Evolutionary conservation across 2,329 filamentous ascomycete genomes (phyloP).

Genomic region (Aspergillus felis): DNA sequence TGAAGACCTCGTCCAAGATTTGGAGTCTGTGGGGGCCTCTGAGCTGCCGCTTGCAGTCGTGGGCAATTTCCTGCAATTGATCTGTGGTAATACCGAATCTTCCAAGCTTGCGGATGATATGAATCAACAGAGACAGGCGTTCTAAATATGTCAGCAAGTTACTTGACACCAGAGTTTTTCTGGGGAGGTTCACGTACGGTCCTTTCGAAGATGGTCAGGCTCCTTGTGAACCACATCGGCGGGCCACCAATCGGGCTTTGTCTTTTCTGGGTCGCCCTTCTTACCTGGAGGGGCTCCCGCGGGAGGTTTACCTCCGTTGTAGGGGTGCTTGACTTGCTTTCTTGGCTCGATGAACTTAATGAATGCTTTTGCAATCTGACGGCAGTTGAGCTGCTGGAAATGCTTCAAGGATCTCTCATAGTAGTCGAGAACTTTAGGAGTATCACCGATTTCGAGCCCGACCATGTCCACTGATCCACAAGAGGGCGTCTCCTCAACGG

Average conservation of each 20-base stretch:
- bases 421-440: conserved; percentile 34
- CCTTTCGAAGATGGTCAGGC: conserved; percentile 47
- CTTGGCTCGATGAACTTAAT: conserved; percentile 46
- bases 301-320: conserved; percentile 43
- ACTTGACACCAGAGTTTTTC: not conserved
- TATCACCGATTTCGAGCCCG: conserved; percentile 37
- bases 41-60: conserved; percentile 37
- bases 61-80: conserved; percentile 38
- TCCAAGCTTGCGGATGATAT: conserved; percentile 39
- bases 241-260: conserved; percentile 46
- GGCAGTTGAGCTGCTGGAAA: conserved; percentile 46
- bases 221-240: conserved; percentile 45
- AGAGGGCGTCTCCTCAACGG: conserved; percentile 19
- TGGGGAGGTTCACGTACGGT: conserved; percentile 32
- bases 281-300: conserved; percentile 33
- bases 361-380: conserved; percentile 43
- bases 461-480: conserved; percentile 23
- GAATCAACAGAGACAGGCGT: conserved; percentile 36
- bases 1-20: conserved; percentile 41
- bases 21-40: conserved; percentile 32
- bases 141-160: conserved; percentile 19
- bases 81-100: conserved; percentile 33
- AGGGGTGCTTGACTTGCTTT: conserved; percentile 47
- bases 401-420: conserved; percentile 40
- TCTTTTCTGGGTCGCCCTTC: conserved; percentile 41